These are phyloP conservation scores for Zychaea mexicana DNA, from an alignment of 371 early-diverging fungal species.

Conservation along the genomic window DNA sequence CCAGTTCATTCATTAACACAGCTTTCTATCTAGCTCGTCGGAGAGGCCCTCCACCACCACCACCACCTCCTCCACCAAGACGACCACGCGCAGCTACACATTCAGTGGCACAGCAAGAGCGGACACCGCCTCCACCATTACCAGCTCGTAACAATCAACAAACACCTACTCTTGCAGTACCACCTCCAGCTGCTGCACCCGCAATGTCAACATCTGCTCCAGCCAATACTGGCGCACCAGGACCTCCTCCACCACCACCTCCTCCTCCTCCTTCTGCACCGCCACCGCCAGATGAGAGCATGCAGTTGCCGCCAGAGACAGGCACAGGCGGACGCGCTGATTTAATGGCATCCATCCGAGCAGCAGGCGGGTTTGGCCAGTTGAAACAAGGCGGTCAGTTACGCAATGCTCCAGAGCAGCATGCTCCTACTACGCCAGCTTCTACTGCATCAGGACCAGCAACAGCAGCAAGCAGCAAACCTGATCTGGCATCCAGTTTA, in stretches of 20 bases:
- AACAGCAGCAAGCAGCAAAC: background rate
- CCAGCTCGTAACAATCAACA: slow-evolving; percentile 8
- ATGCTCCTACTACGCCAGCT: background rate
- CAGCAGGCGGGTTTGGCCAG: slow-evolving; percentile 43
- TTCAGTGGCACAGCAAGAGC: background rate
- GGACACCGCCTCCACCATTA: slow-evolving; percentile 6
- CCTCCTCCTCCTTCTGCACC: too few relatives aligned
- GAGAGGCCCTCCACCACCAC: slow-evolving; percentile 8
- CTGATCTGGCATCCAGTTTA: background rate
- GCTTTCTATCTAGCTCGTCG: background rate
- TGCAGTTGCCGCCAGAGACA: background rate
- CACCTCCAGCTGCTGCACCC: slow-evolving; percentile 11
- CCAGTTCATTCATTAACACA: background rate
- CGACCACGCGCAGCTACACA: background rate
- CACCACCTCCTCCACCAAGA: slow-evolving; percentile 2
- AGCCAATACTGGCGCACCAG: too few relatives aligned
- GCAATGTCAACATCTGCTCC: too few relatives aligned
- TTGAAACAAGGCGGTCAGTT: slow-evolving; percentile 37
- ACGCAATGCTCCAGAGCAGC: slow-evolving; percentile 15
- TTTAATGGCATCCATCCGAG: slow-evolving; percentile 47
- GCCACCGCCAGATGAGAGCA: slow-evolving; percentile 3
- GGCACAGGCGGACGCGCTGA: slow-evolving; percentile 20
- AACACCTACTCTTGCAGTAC: slow-evolving; percentile 6
- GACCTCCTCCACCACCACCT: too few relatives aligned
- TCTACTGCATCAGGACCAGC: background rate